Evolutionary conservation across 768 basidiomycete species (phyloP).

Genomic region (Russula sp.): DNA sequence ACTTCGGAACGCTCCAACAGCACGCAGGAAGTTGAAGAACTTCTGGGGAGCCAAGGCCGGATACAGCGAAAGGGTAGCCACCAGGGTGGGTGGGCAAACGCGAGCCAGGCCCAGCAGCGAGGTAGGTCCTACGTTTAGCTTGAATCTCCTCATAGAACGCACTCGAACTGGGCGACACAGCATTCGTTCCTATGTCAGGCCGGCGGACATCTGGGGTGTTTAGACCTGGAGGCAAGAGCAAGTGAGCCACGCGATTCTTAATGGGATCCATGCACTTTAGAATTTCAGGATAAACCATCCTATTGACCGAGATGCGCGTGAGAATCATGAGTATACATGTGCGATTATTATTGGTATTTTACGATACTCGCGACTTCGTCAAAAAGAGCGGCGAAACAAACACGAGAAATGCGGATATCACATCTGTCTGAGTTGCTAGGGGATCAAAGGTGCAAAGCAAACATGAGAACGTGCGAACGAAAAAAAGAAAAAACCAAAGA

Average conservation of each 20-base stretch:
- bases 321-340: slow-evolving; percentile 12
- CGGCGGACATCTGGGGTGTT: slow-evolving; percentile 41
- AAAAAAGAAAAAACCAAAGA: not conserved
- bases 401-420: slow-evolving; percentile 9
- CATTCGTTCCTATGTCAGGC: slow-evolving; percentile 37
- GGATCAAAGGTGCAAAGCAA: not conserved
- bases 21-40: slow-evolving; percentile 65
- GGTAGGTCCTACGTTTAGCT: slow-evolving; percentile 1
- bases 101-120: slow-evolving; percentile 11
- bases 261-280: not conserved
- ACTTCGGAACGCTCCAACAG: slow-evolving; percentile 43
- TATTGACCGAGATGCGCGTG: not conserved
- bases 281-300: not conserved
- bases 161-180: slow-evolving; percentile 27
- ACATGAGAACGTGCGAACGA: not conserved
- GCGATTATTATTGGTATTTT: slow-evolving; percentile 13
- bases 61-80: slow-evolving; percentile 3
- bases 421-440: slow-evolving; percentile 4
- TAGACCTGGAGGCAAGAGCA: slow-evolving; percentile 34
- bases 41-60: slow-evolving; percentile 36
- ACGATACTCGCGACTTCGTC: slow-evolving; percentile 3
- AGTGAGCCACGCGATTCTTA: not conserved
- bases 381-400: slow-evolving; percentile 1
- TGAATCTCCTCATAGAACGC: not conserved
- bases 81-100: slow-evolving; percentile 12